Evolutionary conservation across 1,284 basidiomycete genomes (phyloP).

Genomic region (Pascua sp.): DNA sequence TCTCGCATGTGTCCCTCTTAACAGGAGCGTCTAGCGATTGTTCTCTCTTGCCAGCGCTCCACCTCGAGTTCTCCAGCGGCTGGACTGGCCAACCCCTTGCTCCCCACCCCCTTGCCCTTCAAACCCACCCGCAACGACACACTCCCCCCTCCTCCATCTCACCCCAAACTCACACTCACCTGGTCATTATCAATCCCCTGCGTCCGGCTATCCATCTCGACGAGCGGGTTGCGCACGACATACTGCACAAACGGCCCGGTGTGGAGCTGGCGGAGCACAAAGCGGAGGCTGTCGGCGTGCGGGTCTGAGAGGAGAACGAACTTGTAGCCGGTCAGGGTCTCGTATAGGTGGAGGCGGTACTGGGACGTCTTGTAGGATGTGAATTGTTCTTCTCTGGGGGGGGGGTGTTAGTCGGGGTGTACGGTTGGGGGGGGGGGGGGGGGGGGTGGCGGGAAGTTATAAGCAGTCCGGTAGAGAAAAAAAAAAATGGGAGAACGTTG

Average conservation of each 20-base stretch:
- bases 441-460: too few relatives aligned
- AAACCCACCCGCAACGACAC: too few relatives aligned
- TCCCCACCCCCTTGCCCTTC: too few relatives aligned
- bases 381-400: constrained; percentile 76
- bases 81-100: too few relatives aligned
- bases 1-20: too few relatives aligned
- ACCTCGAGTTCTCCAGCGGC: too few relatives aligned
- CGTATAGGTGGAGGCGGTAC: constrained; percentile 91
- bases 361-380: constrained; percentile 83
- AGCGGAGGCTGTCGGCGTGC: constrained; percentile 72
- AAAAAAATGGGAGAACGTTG: background rate
- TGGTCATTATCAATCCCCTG: constrained; percentile 82
- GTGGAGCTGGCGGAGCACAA: constrained; percentile 82
- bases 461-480: too few relatives aligned
- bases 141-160: background rate
- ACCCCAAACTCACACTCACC: constrained; percentile 25
- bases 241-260: constrained; percentile 90
- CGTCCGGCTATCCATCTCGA: constrained; percentile 72
- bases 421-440: background rate
- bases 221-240: constrained; percentile 86
- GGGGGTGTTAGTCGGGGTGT: too few relatives aligned
- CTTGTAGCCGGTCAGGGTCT: constrained; percentile 88
- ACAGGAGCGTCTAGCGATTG: too few relatives aligned
- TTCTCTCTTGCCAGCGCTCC: too few relatives aligned
- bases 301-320: constrained; percentile 93